These are phyloP conservation scores for Phaffomyces opuntiae DNA, from an alignment of 805 yeast species.

Conservation along the genomic window DNA sequence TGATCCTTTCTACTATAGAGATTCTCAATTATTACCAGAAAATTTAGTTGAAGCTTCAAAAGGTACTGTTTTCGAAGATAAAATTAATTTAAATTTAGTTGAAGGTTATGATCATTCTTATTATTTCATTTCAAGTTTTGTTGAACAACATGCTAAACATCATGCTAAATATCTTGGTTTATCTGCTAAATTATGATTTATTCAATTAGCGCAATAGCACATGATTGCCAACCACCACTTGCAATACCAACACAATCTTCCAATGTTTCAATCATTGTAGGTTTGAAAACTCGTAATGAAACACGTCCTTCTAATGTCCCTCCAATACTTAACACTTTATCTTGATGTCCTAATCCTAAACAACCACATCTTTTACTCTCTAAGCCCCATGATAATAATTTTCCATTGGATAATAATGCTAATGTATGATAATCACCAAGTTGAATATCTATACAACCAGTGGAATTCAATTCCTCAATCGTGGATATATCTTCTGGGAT, in stretches of 20 bases:
- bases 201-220: slow-evolving; percentile 40
- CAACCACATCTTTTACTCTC: slow-evolving; percentile 62
- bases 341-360: slow-evolving; percentile 51
- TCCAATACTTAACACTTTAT: slow-evolving; percentile 16
- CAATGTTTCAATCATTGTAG: slow-evolving; percentile 31
- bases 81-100: slow-evolving; percentile 52
- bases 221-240: slow-evolving; percentile 80
- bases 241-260: slow-evolving; percentile 33
- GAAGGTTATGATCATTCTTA: slow-evolving; percentile 91
- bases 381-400: slow-evolving; percentile 58
- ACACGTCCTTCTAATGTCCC: slow-evolving; percentile 14
- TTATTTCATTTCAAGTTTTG: slow-evolving; percentile 75
- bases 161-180: slow-evolving; percentile 63
- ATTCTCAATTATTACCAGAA: slow-evolving; percentile 69
- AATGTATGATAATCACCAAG: slow-evolving; percentile 69
- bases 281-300: slow-evolving; percentile 32
- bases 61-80: slow-evolving; percentile 50
- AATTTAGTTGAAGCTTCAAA: slow-evolving; percentile 52
- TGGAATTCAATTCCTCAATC: slow-evolving; percentile 37
- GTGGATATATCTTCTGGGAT: slow-evolving; percentile 27
- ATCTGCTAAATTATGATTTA: slow-evolving; percentile 10
- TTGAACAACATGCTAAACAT: slow-evolving; percentile 75
- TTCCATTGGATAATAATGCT: slow-evolving; percentile 55
- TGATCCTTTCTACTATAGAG: slow-evolving; percentile 62
- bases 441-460: slow-evolving; percentile 45